Conservation (phyloP, 176 grass and related monocot genomes). For the Typha latifolia region DNA sequence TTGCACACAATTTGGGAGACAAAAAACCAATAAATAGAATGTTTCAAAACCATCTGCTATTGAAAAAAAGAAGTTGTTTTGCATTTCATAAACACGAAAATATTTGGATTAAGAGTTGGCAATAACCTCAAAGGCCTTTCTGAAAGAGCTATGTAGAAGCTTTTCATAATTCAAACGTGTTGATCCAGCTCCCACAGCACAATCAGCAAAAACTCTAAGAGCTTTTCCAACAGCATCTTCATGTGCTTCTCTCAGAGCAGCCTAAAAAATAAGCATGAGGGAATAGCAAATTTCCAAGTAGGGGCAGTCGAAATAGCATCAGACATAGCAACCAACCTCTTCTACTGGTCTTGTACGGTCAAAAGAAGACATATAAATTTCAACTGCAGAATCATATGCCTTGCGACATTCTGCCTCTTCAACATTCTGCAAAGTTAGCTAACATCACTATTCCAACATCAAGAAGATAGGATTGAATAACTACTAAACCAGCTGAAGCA, state of each 20-base stretch:
- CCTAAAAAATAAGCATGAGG: slow-evolving; percentile 30
- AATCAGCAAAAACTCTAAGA: slow-evolving; percentile 48
- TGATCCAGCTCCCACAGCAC: slow-evolving; percentile 61
- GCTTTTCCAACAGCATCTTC: slow-evolving; percentile 71
- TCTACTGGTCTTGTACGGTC: slow-evolving; percentile 59
- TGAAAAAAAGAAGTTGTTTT: background rate
- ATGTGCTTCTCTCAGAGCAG: slow-evolving; percentile 64
- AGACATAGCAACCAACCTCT: slow-evolving; percentile 44
- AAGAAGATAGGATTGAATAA: no score
- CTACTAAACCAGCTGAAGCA: no score
- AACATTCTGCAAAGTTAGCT: slow-evolving; percentile 46
- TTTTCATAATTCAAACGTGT: slow-evolving; percentile 80
- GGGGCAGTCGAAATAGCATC: background rate
- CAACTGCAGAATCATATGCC: slow-evolving; percentile 77
- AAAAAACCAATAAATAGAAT: no score
- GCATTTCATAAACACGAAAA: background rate
- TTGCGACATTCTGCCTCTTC: slow-evolving; percentile 91
- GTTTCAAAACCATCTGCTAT: background rate
- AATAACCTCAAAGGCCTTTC: slow-evolving; percentile 73
- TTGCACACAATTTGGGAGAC: no score
- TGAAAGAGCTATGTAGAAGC: slow-evolving; percentile 68
- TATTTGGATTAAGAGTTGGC: background rate
- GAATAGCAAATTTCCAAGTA: background rate
- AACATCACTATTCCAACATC: background rate
- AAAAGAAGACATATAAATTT: slow-evolving; percentile 74